A percentile compares a stretch with the other conserved stretches of the same genome.
These are phyloP conservation scores for Mortierella sp. DNA, from an alignment of 371 early-diverging fungal species.

Conservation along the genomic window DNA sequence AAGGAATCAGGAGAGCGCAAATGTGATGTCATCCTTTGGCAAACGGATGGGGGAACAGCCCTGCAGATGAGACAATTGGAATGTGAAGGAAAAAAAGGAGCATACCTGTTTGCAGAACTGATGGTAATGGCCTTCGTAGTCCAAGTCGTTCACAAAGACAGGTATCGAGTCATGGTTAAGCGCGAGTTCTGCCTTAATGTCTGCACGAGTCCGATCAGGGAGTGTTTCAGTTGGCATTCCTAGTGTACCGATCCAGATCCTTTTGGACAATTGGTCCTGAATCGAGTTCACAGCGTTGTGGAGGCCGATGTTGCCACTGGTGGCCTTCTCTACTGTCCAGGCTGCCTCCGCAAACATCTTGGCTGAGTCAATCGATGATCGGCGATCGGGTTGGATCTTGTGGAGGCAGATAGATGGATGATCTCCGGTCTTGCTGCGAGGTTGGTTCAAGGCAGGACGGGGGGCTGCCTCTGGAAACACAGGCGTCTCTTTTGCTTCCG, in stretches of 20 bases:
- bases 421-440: conserved; percentile 31
- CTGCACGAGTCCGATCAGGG: conserved; percentile 65
- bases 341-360: conserved; percentile 62
- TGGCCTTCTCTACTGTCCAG: conserved; percentile 77
- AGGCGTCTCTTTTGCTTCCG: conserved; percentile 13
- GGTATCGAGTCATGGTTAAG: conserved; percentile 76
- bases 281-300: conserved; percentile 87
- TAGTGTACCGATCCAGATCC: conserved; percentile 82
- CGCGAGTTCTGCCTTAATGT: conserved; percentile 69
- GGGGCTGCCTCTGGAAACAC: conserved; percentile 36
- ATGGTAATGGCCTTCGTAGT: conserved; percentile 89
- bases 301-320: conserved; percentile 88
- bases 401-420: conserved; percentile 15
- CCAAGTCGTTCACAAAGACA: conserved; percentile 84
- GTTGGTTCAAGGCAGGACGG: conserved; percentile 34
- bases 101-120: conserved; percentile 91
- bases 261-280: conserved; percentile 60
- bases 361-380: conserved; percentile 57
- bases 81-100: no score
- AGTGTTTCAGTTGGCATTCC: conserved; percentile 79
- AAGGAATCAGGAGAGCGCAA: neutral
- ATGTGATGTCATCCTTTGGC: no score
- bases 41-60: neutral
- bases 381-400: conserved; percentile 21
- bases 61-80: no score